Base-by-base conservation (phyloP, 2,329 filamentous ascomycete genomes). In the Seiridium unicorne region DNA sequence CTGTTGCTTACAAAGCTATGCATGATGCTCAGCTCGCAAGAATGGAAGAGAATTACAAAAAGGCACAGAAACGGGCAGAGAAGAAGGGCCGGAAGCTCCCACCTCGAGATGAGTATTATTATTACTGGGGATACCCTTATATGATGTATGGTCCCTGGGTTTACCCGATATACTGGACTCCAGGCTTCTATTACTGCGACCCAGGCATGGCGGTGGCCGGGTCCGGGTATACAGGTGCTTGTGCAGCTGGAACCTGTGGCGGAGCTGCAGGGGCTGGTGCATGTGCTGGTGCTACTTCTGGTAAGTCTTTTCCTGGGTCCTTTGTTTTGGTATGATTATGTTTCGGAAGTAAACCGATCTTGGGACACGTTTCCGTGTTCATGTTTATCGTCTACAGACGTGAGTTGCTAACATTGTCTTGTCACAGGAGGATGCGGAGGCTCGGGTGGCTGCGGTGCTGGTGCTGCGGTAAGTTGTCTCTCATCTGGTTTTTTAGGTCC, bases 21-120 rank as follows among this genome's bases (percentile, higher is more conserved):
- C 70, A 70, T 9, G 60, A 66, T 1, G 10, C 64, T 6, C 72
- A 77, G 62, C 60, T 72, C 32, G 62, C 57, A 7, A 74, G 75
- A 0, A 70, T 84, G 0, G 84, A 89, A 35, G 73, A 74, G 3
- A 81, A 84, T 38, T 91, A 91, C 70, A 73, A 76, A 34, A 83
- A 81, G 62, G 84, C 84, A 0, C 70, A 72, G 18, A 77, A 74
- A 48, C 77, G 84, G 1, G 83, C 84, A 0, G 72, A 75, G 61
- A 80, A 78, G 61, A 81, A 80, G 61, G 82, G 82, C 3, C 74
- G 81, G 3, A 72, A 73, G 0, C 64, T 84, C 3, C 83, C 83
- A 2, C 72, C 77, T 0, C 70, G 75, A n/a, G 76, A 83, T 3
- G 70, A 81, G 44, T 85, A 82, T 59, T 81, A 82, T 47, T 60